phyloP scores from a whole-genome alignment of 441 rosid genomes.

The Euphorbia corollata region DNA sequence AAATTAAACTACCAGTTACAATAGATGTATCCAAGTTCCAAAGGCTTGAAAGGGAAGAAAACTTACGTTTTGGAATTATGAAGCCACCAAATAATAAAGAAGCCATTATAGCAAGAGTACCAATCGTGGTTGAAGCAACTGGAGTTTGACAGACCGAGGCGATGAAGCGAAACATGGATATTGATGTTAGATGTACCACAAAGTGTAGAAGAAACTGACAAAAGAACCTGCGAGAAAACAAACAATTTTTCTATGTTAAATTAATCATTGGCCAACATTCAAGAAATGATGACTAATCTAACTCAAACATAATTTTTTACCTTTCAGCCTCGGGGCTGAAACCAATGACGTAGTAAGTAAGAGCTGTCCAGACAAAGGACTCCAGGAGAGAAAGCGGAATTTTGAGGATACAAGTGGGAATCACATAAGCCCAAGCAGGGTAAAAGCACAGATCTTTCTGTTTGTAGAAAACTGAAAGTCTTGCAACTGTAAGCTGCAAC shows the following conservation, averaged over 20 bases:
- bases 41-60: constrained; percentile 2
- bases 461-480: constrained; percentile 41
- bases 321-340: constrained; percentile 43
- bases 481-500: constrained; percentile 32
- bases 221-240: constrained; percentile 31
- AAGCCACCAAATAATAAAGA: constrained; percentile 36
- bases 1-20: constrained; percentile 10
- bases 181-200: constrained; percentile 30
- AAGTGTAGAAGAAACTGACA: constrained; percentile 37
- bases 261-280: not conserved
- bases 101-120: constrained; percentile 19
- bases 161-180: constrained; percentile 37
- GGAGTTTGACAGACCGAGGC: constrained; percentile 37
- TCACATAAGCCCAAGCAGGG: constrained; percentile 52
- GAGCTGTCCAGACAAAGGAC: constrained; percentile 40
- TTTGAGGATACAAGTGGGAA: constrained; percentile 41
- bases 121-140: constrained; percentile 28
- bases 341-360: constrained; percentile 51
- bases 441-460: constrained; percentile 42
- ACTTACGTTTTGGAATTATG: constrained; percentile 34
- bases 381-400: constrained; percentile 43
- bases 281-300: not conserved
- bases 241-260: not conserved
- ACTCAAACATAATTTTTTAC: constrained; percentile 14
- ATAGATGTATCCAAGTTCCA: not conserved